Base-by-base conservation (phyloP, 495 filamentous ascomycete species). In the Daldinia concentrica region DNA sequence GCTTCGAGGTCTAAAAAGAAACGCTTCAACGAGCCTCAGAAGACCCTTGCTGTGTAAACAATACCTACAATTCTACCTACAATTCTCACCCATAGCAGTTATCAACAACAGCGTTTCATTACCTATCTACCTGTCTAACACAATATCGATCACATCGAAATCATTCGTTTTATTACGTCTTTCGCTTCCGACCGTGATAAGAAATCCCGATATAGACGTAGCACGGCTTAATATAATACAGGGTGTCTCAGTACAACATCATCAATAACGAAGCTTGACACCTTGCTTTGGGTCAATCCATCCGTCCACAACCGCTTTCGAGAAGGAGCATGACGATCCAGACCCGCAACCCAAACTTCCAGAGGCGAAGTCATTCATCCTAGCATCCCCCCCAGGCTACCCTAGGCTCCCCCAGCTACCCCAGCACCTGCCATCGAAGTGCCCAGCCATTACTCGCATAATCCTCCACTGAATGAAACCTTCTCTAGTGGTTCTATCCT, bases 311-410 rank as follows among this genome's bases (percentile, higher is more conserved):
- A 43, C 34, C 58, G 24, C 19, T 66, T 71, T 66, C 41, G 50
- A 71, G 58, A 71, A 71, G 68, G 68, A 71, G 68, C 68, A 71
- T 71, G 68, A 71, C 62, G 68, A 66, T 71, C 68, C 68, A 58
- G 68, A 71, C 68, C 68, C 62, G 58, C 62, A 62, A 62, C 39
- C 57, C 32, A 50, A 71, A 62, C 51, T 50, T 61, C 51, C 34
- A 71, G 58, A 58, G 41, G 30, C 68, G 62, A 66, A 62, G 57
- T 62, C 63, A 58, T 52, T 57, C 62, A 45, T 62, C 36, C 51
- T 66, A 71, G 51, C 57, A 62, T 48, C 30, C 9, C 39, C 41
- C 41, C 48, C 48, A 24, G 22, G 48, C 24, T 51, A 9, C 22
- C 50, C 50, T 4, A 52, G 50, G 9, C 11, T n/a, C 19, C 50